Conservation (phyloP, 257 asterid species). For the Salvia miltiorrhiza region DNA sequence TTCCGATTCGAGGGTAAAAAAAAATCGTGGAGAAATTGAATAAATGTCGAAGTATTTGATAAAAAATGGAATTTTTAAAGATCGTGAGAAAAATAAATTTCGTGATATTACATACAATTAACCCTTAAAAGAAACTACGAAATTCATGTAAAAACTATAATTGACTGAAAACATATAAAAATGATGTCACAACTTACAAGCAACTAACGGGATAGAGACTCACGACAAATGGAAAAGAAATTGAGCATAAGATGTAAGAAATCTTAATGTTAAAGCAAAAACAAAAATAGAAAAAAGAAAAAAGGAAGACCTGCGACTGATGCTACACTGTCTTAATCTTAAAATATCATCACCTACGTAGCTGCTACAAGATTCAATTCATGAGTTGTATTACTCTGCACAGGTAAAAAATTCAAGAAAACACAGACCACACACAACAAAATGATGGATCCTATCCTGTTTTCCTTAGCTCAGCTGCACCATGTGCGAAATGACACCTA, state of each 20-base stretch:
- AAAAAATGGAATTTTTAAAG: no score
- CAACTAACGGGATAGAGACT: not conserved
- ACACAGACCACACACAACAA: not conserved
- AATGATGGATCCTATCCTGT: constrained; percentile 25
- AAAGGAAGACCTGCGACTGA: constrained; percentile 10
- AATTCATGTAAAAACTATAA: no score
- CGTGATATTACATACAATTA: no score
- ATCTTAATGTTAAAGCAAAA: no score
- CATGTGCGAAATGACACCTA: constrained; percentile 96
- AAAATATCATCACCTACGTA: constrained; percentile 12
- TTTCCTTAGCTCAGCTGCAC: constrained; percentile 68
- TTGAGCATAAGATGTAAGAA: not conserved
- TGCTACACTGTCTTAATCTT: not conserved
- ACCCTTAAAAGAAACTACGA: no score
- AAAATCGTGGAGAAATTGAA: no score
- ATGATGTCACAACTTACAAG: not conserved
- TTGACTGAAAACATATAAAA: no score
- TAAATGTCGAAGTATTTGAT: no score
- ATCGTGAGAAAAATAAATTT: no score
- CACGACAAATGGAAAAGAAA: not conserved
- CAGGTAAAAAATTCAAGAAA: not conserved
- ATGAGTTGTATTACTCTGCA: constrained; percentile 1
- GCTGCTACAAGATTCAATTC: constrained; percentile 14
- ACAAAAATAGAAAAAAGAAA: no score
- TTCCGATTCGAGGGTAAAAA: no score